phyloP scores from a whole-genome alignment of 23 red algal species.

The Gracilaria domingensis region DNA sequence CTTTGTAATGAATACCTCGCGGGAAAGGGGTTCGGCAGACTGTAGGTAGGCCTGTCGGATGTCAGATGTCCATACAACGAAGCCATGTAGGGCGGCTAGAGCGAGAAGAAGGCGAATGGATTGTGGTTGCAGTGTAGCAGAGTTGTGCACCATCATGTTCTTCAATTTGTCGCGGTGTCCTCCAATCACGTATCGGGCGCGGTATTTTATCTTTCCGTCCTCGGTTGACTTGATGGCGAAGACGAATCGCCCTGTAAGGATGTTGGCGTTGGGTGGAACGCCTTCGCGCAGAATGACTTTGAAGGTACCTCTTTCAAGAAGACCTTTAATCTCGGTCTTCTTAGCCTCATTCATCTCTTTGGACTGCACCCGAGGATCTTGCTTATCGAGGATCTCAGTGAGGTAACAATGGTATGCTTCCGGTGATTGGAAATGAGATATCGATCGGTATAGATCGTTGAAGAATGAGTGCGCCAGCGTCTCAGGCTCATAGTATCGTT shows the following conservation, averaged over 20 bases:
- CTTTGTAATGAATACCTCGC: slow-evolving; percentile 39
- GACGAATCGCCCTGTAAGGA: no score
- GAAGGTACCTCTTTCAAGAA: no score
- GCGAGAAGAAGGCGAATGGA: slow-evolving; percentile 27
- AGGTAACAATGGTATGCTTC: neutral
- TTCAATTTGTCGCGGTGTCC: slow-evolving; percentile 1
- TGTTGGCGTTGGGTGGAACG: no score
- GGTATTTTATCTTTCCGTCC: no score
- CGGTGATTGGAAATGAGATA: neutral
- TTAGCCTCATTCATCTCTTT: no score
- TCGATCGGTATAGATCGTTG: neutral
- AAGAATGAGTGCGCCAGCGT: slow-evolving; percentile 12
- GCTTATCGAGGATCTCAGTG: neutral
- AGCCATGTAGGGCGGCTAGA: slow-evolving; percentile 13
- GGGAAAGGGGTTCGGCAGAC: slow-evolving; percentile 1
- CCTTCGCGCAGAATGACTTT: no score
- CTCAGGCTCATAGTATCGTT: slow-evolving; percentile 10
- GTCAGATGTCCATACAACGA: slow-evolving; percentile 33
- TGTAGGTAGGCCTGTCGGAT: slow-evolving; percentile 39
- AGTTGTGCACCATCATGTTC: slow-evolving; percentile 36
- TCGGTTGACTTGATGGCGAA: no score
- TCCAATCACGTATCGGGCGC: slow-evolving; percentile 16
- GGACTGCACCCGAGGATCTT: no score
- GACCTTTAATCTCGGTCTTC: no score
- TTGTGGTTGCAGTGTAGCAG: slow-evolving; percentile 43